Base-by-base conservation (phyloP, 73 alveolate genomes). In the Paramecium bursaria region DNA sequence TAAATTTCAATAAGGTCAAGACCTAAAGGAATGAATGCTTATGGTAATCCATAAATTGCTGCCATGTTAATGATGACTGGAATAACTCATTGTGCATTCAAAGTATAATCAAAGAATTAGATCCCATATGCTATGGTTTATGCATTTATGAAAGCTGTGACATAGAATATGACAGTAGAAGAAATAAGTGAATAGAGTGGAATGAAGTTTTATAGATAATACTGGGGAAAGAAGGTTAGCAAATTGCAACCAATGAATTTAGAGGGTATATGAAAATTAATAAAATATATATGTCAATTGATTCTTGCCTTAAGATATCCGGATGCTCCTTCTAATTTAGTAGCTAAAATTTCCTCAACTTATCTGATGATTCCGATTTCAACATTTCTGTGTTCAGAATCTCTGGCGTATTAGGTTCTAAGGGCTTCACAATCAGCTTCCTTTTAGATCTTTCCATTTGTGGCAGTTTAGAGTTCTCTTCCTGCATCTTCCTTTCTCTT, bases 41-140 rank as follows among this genome's bases (percentile, higher is more conserved):
- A 94, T 94, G 97, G 97, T 35, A 74, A 53, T 75, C 92, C 93
- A 0, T 74, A 57, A 31, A 48, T 92, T 9, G 86, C 90, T 86
- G 46, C 92, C 23, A 90, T 92, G 95, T 88, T 92, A 1, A 35
- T 90, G 53, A 39, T 53, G 46, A 92, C 95, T 25, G 95, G 97
- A 29, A 61, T 92, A 23, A 79, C 39, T 76, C 97, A 92, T 55
- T 92, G 97, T 49, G 79, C 95, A 30, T 92, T 90, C 80, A 53
- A 74, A 27, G 87, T 85, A 10, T 87, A 86, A 54, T 74, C 92
- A 17, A 90, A 93, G 47, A 92, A 92, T 87, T 75, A 85, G 14
- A 77, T 75, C 2, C 87, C 94, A 17, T 90, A 92, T 30, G 80
- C 95, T 6, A 2, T 90, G 74, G 82, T 86, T 30, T 90, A 90